Conservation (phyloP, 495 filamentous ascomycete genomes). For the Podospora conica region DNA sequence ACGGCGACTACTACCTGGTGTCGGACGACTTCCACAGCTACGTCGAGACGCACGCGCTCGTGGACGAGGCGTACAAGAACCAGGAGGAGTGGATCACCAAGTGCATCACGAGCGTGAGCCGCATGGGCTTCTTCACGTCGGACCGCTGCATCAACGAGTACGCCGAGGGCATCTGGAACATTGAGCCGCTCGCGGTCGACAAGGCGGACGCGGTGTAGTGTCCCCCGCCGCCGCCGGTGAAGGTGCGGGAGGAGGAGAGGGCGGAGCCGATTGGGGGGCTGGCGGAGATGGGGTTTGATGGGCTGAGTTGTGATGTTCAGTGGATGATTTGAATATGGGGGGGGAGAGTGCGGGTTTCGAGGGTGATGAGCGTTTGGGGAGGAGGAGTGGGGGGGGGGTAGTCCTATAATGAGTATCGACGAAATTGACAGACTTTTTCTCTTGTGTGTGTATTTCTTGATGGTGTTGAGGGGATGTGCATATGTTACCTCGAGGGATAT, state of each 20-base stretch:
- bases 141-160: slow-evolving; percentile 98
- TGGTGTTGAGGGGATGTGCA: no score
- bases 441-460: not conserved
- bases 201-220: not conserved
- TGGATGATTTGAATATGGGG: not conserved
- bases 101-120: slow-evolving; percentile 73
- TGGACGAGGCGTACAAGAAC: slow-evolving; percentile 85
- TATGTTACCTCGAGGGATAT: no score
- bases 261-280: not conserved
- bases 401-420: not conserved
- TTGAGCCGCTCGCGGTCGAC: slow-evolving; percentile 62
- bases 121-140: slow-evolving; percentile 96
- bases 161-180: slow-evolving; percentile 93
- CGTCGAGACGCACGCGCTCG: slow-evolving; percentile 77
- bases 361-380: not conserved
- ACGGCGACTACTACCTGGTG: slow-evolving; percentile 96
- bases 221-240: not conserved
- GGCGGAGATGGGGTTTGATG: not conserved
- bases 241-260: not conserved
- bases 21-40: slow-evolving; percentile 96
- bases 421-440: not conserved
- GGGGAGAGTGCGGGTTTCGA: not conserved
- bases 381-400: no score
- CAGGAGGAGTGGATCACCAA: slow-evolving; percentile 89
- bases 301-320: no score